Evolutionary conservation across 768 basidiomycete genomes (phyloP).

Genomic region (Mrakia hoshinonis): DNA sequence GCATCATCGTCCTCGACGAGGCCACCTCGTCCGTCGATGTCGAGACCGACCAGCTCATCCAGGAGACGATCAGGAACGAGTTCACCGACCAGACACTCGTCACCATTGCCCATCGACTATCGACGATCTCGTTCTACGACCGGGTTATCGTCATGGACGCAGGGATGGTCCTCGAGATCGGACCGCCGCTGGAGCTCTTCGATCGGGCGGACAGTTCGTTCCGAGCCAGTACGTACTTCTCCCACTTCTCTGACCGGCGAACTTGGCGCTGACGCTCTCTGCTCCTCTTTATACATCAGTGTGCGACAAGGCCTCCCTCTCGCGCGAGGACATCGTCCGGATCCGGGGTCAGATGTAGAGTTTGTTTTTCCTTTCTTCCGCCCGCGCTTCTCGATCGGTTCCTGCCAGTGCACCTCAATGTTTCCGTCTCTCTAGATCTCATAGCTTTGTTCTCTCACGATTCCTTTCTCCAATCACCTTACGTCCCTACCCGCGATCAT

Average conservation of each 20-base stretch:
- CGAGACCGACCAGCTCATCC: slow-evolving; percentile 53
- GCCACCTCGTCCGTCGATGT: slow-evolving; percentile 85
- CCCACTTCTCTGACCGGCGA: not conserved
- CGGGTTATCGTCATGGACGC: slow-evolving; percentile 25
- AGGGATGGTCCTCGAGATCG: slow-evolving; percentile 22
- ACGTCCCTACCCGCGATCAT: too few species aligned
- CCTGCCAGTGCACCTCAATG: too few species aligned
- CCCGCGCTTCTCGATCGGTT: too few species aligned
- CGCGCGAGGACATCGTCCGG: slow-evolving; percentile 18
- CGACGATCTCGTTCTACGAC: slow-evolving; percentile 18
- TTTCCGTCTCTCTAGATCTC: too few species aligned
- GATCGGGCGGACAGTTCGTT: slow-evolving; percentile 15
- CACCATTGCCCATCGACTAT: slow-evolving; percentile 67
- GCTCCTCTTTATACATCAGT: slow-evolving; percentile 4
- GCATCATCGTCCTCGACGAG: slow-evolving; percentile 61
- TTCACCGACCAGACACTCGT: slow-evolving; percentile 77
- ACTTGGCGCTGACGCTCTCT: not conserved
- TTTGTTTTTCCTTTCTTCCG: too few species aligned
- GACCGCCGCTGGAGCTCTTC: slow-evolving; percentile 21
- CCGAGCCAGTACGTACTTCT: slow-evolving; percentile 16
- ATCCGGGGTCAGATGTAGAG: slow-evolving; percentile 22
- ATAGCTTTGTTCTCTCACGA: too few species aligned
- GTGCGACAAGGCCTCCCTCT: slow-evolving; percentile 21
- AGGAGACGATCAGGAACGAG: slow-evolving; percentile 75
- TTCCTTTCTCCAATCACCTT: too few species aligned